These are phyloP conservation scores for Sextonia rubra DNA, from an alignment of 164 flowering plant genomes.

Conservation along the genomic window DNA sequence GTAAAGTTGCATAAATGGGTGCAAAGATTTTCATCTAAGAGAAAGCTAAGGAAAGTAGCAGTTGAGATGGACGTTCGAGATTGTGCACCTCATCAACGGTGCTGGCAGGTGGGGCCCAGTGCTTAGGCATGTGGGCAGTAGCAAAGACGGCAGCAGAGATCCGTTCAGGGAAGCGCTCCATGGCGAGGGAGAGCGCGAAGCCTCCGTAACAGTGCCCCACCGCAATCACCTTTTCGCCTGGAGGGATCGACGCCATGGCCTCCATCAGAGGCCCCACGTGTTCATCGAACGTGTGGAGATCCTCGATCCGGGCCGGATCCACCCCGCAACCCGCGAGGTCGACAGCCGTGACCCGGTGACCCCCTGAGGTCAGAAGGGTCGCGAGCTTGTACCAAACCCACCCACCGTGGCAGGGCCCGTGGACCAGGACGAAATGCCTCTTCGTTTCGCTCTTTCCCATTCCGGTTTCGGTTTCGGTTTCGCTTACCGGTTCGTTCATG, in stretches of 20 bases:
- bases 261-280: constrained; percentile 23
- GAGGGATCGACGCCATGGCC: constrained; percentile 16
- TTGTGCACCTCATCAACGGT: constrained; percentile 15
- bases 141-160: constrained; percentile 16
- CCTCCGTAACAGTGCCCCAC: constrained; percentile 47
- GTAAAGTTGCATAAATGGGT: too few species aligned
- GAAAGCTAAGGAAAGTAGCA: too few species aligned
- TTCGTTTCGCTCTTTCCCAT: neutral
- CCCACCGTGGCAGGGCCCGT: constrained; percentile 16
- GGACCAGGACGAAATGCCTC: constrained; percentile 25
- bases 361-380: constrained; percentile 15
- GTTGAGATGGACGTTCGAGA: neutral
- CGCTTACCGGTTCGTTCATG: neutral
- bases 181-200: constrained; percentile 23
- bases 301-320: constrained; percentile 17
- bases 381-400: constrained; percentile 27
- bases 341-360: constrained; percentile 28
- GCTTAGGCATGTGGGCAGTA: constrained; percentile 13
- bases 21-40: too few species aligned
- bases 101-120: constrained; percentile 7
- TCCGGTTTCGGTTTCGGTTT: neutral
- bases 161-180: constrained; percentile 24
- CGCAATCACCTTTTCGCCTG: constrained; percentile 24
- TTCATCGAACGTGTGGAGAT: constrained; percentile 19
- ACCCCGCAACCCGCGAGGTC: constrained; percentile 30